phyloP scores from a whole-genome alignment of 2,329 filamentous ascomycete species.

The Aspergillus proliferans region DNA sequence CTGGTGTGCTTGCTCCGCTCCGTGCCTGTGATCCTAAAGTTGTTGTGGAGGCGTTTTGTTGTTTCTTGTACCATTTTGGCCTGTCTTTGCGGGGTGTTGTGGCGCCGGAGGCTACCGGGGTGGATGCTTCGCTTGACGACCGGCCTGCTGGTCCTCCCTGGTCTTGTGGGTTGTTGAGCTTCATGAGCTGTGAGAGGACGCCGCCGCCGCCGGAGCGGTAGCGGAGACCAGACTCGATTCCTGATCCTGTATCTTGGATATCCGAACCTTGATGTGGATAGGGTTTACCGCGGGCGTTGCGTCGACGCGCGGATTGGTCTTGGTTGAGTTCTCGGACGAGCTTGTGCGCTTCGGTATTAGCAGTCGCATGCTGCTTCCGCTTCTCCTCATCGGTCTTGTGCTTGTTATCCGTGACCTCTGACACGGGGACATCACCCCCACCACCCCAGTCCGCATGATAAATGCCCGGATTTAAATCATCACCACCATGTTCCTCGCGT shows the following conservation, averaged over 20 bases:
- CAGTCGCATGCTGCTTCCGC: constrained; percentile 15
- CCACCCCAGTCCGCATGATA: constrained; percentile 23
- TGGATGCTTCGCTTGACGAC: constrained; percentile 8
- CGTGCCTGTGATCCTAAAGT: constrained; percentile 13
- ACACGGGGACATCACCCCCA: constrained; percentile 17
- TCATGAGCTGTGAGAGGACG: constrained; percentile 27
- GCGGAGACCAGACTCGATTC: constrained; percentile 11
- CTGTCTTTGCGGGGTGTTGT: constrained; percentile 6
- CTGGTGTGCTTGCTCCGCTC: constrained; percentile 25
- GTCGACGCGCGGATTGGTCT: constrained; percentile 17
- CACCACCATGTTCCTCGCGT: constrained; percentile 16
- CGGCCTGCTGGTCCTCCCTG: constrained; percentile 1
- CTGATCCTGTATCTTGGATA: constrained; percentile 4
- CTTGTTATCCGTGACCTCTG: constrained; percentile 25
- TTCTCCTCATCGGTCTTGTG: constrained; percentile 25
- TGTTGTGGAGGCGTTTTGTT: constrained; percentile 17
- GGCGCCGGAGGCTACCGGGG: constrained; percentile 1
- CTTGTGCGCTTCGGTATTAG: constrained; percentile 26
- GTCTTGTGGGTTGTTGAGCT: constrained; percentile 16
- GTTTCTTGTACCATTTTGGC: constrained; percentile 31
- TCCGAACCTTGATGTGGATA: constrained; percentile 5
- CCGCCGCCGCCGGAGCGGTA: constrained; percentile 25
- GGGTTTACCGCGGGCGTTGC: constrained; percentile 5
- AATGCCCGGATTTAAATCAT: constrained; percentile 19
- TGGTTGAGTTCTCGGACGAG: constrained; percentile 27